These are phyloP conservation scores for Theobroma cacao DNA, from an alignment of 345 rosid genomes.

Conservation along the genomic window DNA sequence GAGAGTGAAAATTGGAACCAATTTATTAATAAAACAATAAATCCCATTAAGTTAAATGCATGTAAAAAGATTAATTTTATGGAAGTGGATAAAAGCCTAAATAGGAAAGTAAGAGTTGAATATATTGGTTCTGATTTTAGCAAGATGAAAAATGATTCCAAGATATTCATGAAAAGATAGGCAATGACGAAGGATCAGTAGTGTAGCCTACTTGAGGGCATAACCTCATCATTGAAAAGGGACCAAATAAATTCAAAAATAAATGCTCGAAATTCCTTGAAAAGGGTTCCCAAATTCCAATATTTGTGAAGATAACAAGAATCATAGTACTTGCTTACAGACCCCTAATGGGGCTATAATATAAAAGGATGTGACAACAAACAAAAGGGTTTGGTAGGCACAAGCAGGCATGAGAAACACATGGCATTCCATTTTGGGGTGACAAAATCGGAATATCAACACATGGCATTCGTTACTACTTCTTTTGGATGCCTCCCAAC, in stretches of 20 bases:
- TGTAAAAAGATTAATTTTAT: no score
- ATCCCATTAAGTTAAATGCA: no score
- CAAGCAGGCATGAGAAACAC: constrained; percentile 26
- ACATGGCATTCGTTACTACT: constrained; percentile 21
- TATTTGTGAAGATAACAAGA: neutral
- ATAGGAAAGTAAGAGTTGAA: no score
- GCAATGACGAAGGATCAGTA: no score
- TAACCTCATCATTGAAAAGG: neutral
- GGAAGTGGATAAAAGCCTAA: no score
- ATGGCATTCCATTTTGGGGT: constrained; percentile 23
- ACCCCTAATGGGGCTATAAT: neutral
- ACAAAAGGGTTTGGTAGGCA: neutral
- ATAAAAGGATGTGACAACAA: neutral
- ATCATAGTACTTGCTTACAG: neutral
- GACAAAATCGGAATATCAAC: constrained; percentile 2
- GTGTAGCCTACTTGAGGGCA: no score
- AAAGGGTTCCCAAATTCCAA: neutral
- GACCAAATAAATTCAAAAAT: no score
- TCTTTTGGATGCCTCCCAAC: neutral
- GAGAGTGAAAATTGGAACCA: no score
- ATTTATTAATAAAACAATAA: no score
- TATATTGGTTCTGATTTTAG: no score
- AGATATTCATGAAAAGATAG: no score
- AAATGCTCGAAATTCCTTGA: neutral
- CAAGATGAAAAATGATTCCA: no score